These are phyloP conservation scores for Leccinum holopus DNA, from an alignment of 1,284 basidiomycete species.

Conservation along the genomic window DNA sequence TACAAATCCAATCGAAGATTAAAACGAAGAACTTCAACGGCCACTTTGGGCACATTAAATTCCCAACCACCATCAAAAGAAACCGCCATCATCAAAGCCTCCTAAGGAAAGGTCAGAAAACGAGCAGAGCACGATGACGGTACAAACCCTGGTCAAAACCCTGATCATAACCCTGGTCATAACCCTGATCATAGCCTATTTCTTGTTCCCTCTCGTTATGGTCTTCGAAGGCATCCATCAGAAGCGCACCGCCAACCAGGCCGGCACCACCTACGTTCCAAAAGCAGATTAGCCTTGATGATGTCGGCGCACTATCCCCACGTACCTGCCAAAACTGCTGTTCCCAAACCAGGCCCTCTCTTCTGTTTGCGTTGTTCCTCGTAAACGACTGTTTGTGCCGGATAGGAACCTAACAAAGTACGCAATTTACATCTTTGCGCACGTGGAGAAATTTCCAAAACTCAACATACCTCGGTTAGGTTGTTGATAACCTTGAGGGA, in stretches of 20 bases:
- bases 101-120: constrained; percentile 12
- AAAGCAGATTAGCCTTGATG: constrained; percentile 10
- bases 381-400: constrained; percentile 17
- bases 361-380: constrained; percentile 21
- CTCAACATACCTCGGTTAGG: constrained; percentile 20
- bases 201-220: constrained; percentile 40
- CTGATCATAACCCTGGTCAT: constrained; percentile 33
- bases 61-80: constrained; percentile 6
- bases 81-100: constrained; percentile 20
- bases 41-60: neutral
- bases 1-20: constrained; percentile 20
- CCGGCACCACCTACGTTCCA: constrained; percentile 51
- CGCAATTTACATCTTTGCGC: neutral
- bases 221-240: constrained; percentile 51
- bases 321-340: constrained; percentile 31
- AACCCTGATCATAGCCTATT: constrained; percentile 34
- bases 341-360: constrained; percentile 30
- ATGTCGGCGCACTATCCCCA: neutral
- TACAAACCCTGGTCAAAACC: neutral
- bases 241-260: constrained; percentile 55
- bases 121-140: neutral
- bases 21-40: neutral
- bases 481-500: neutral
- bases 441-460: neutral
- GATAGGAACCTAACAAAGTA: constrained; percentile 17